These are phyloP conservation scores for Blastobotrys parvus DNA, from an alignment of 805 yeast genomes.

Conservation along the genomic window DNA sequence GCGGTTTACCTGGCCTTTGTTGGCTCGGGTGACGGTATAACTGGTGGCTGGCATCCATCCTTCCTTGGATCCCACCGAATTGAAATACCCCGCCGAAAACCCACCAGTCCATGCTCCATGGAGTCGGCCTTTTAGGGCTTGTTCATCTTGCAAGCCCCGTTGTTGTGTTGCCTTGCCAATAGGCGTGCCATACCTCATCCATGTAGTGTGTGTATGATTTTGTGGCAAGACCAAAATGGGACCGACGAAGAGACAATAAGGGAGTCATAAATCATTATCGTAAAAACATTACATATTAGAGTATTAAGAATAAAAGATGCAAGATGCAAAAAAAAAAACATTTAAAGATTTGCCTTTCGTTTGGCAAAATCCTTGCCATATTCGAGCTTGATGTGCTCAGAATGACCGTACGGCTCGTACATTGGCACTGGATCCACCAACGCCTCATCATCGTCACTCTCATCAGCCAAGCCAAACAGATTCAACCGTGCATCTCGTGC, in stretches of 20 bases:
- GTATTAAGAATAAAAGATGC: no score
- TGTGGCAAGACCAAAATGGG: no score
- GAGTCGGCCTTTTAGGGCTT: slow-evolving; percentile 11
- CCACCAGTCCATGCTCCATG: slow-evolving; percentile 32
- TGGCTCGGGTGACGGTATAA: slow-evolving; percentile 18
- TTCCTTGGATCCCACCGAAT: slow-evolving; percentile 29
- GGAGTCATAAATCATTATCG: no score
- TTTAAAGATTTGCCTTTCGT: no score
- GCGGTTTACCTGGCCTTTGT: slow-evolving; percentile 7
- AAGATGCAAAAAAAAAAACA: no score
- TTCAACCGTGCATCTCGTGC: neutral
- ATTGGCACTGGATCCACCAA: neutral
- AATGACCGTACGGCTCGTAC: neutral
- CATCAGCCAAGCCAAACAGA: neutral
- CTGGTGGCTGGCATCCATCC: slow-evolving; percentile 28
- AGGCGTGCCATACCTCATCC: neutral
- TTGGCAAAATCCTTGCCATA: no score
- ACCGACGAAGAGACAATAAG: no score
- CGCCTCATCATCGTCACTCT: neutral
- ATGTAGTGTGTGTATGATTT: no score
- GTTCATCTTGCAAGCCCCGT: neutral
- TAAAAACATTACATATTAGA: no score
- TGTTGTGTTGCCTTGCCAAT: neutral
- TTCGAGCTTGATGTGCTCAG: neutral
- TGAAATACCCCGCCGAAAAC: slow-evolving; percentile 29